These are phyloP conservation scores for Boletus rubropictus DNA, from an alignment of 768 basidiomycete species.

Conservation along the genomic window DNA sequence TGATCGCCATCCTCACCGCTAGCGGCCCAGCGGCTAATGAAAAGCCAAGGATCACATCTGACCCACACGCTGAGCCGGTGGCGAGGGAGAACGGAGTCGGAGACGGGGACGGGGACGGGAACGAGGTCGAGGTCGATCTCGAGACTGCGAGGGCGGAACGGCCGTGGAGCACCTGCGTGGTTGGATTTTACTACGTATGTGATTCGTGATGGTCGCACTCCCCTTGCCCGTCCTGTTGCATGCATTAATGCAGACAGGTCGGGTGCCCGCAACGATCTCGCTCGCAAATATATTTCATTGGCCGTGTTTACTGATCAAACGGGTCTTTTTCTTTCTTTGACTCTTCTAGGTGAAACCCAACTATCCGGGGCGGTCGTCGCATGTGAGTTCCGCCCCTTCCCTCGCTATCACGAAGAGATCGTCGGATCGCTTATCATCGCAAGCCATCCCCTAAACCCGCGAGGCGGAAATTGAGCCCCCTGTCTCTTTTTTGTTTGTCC, in stretches of 20 bases:
- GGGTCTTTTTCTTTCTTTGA: neutral
- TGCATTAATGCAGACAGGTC: neutral
- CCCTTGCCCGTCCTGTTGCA: neutral
- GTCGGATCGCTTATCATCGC: neutral
- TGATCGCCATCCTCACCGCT: constrained; percentile 52
- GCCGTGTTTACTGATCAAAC: constrained; percentile 1
- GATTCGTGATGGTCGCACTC: neutral
- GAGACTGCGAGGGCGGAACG: constrained; percentile 44
- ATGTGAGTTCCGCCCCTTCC: constrained; percentile 49
- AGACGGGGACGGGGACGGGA: neutral
- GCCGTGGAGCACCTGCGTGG: constrained; percentile 63
- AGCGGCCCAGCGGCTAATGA: neutral
- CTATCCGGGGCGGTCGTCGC: constrained; percentile 85
- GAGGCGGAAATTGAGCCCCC: constrained; percentile 6
- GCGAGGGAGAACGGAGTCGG: neutral
- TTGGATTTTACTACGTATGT: constrained; percentile 75
- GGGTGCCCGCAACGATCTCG: neutral
- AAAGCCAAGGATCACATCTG: neutral
- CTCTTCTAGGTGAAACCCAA: constrained; percentile 66
- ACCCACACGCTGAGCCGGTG: neutral
- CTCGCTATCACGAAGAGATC: neutral
- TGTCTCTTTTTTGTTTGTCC: neutral
- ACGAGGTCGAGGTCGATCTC: constrained; percentile 27
- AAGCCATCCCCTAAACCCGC: neutral
- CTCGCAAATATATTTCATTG: neutral